Evolutionary conservation across 768 basidiomycete genomes (phyloP).

Genomic region (Scleroderma citrinum): DNA sequence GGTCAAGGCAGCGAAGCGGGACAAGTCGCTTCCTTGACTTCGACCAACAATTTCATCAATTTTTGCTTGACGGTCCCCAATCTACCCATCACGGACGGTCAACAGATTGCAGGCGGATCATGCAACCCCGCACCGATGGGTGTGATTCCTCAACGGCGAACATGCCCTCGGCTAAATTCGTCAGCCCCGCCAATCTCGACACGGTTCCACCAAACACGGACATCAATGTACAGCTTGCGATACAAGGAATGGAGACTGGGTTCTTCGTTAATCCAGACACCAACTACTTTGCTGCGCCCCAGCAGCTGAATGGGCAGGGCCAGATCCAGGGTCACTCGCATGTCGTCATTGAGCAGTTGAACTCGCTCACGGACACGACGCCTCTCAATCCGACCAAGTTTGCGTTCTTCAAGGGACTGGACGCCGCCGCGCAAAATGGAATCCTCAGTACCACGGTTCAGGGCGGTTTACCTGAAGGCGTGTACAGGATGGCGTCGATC

Average conservation of each 20-base stretch:
- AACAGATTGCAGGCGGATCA: constrained; percentile 46
- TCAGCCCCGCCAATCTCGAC: constrained; percentile 34
- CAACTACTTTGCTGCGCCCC: constrained; percentile 54
- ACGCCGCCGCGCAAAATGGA: constrained; percentile 41
- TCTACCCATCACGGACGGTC: constrained; percentile 49
- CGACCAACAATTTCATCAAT: constrained; percentile 59
- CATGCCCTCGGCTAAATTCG: constrained; percentile 47
- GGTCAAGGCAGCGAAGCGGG: constrained; percentile 34
- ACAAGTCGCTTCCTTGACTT: constrained; percentile 47
- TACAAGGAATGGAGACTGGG: constrained; percentile 43
- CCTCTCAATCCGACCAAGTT: constrained; percentile 47
- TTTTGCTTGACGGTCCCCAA: constrained; percentile 41
- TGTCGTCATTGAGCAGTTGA: constrained; percentile 47
- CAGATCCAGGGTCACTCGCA: constrained; percentile 55
- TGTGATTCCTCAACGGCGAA: constrained; percentile 42
- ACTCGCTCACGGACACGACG: constrained; percentile 36
- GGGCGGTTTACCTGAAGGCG: constrained; percentile 50
- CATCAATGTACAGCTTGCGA: constrained; percentile 48
- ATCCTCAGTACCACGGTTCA: constrained; percentile 45
- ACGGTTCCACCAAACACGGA: constrained; percentile 39
- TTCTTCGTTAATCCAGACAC: constrained; percentile 51
- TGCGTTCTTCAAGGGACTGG: constrained; percentile 50
- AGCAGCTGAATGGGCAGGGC: constrained; percentile 45
- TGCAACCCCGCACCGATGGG: constrained; percentile 59
- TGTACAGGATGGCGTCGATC: constrained; percentile 56